These are phyloP conservation scores for Bathelium albidoporum DNA, from an alignment of 495 filamentous ascomycete species.

Conservation along the genomic window DNA sequence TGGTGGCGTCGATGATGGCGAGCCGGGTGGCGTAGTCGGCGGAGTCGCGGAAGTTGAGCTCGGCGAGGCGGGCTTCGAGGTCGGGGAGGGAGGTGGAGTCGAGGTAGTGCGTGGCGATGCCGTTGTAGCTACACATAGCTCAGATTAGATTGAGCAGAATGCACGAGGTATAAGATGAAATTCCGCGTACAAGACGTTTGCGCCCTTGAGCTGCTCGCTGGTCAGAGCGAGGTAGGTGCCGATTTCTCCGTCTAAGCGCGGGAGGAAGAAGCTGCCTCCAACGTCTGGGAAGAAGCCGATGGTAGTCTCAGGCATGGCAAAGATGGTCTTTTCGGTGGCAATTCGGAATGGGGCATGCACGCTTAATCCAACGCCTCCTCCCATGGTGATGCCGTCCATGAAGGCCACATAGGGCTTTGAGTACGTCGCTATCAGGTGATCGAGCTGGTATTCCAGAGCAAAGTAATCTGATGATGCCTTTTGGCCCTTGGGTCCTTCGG, in stretches of 20 bases:
- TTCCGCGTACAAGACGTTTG: constrained; percentile 56
- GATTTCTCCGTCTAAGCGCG: constrained; percentile 68
- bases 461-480: constrained; percentile 72
- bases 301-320: constrained; percentile 96
- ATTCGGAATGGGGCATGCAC: constrained; percentile 93
- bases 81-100: constrained; percentile 73
- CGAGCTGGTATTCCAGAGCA: constrained; percentile 80
- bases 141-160: neutral
- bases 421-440: constrained; percentile 94
- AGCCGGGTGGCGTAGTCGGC: constrained; percentile 49
- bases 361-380: constrained; percentile 87
- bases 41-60: constrained; percentile 76
- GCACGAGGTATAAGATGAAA: neutral
- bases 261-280: constrained; percentile 88
- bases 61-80: constrained; percentile 75
- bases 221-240: constrained; percentile 91
- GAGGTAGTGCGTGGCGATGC: constrained; percentile 87
- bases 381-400: constrained; percentile 98
- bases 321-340: constrained; percentile 86
- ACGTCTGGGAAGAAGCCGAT: constrained; percentile 99
- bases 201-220: constrained; percentile 66
- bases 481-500: constrained; percentile 54
- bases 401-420: constrained; percentile 86
- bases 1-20: constrained; percentile 67
- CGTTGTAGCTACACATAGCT: constrained; percentile 41